These are phyloP conservation scores for Pythium phragmiticola DNA, from an alignment of 352 stramenopile species.

Conservation along the genomic window DNA sequence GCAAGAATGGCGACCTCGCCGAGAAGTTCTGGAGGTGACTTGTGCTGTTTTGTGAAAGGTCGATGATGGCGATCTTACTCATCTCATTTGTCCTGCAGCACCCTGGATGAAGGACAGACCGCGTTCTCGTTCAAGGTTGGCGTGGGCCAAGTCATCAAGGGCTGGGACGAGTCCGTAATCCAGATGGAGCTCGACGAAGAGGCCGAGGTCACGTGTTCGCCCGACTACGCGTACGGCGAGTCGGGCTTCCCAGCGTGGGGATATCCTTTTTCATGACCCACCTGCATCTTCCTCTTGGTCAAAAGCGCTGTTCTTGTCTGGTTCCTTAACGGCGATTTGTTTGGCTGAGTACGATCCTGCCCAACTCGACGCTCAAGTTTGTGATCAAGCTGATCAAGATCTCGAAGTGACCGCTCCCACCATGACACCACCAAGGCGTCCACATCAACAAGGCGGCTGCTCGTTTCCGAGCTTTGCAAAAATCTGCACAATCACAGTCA, in stretches of 20 bases:
- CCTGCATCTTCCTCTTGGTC: conserved; percentile 10
- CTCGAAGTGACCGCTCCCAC: neutral
- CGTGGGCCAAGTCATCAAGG: conserved; percentile 93
- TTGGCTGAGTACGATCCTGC: conserved; percentile 79
- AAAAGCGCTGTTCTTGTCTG: neutral
- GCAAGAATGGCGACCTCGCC: conserved; percentile 61
- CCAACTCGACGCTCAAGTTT: conserved; percentile 90
- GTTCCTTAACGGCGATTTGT: conserved; percentile 36
- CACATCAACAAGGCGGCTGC: neutral
- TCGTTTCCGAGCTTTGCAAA: neutral
- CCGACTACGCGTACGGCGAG: conserved; percentile 95
- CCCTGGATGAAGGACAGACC: conserved; percentile 93
- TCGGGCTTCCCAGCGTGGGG: conserved; percentile 93
- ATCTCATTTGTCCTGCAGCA: conserved; percentile 33
- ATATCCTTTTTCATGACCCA: conserved; percentile 52
- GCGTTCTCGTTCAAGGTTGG: conserved; percentile 94
- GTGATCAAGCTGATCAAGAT: conserved; percentile 92
- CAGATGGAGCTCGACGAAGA: conserved; percentile 88
- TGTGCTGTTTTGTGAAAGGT: neutral
- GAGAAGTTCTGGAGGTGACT: conserved; percentile 93
- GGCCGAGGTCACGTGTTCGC: conserved; percentile 90
- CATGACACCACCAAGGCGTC: neutral
- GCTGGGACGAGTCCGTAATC: conserved; percentile 93
- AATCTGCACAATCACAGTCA: neutral
- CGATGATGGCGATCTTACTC: neutral